Evolutionary conservation across 2,329 filamentous ascomycete species (phyloP), one percentile per base, ranked within the genome.

Genomic region (Xylaria sp.): DNA sequence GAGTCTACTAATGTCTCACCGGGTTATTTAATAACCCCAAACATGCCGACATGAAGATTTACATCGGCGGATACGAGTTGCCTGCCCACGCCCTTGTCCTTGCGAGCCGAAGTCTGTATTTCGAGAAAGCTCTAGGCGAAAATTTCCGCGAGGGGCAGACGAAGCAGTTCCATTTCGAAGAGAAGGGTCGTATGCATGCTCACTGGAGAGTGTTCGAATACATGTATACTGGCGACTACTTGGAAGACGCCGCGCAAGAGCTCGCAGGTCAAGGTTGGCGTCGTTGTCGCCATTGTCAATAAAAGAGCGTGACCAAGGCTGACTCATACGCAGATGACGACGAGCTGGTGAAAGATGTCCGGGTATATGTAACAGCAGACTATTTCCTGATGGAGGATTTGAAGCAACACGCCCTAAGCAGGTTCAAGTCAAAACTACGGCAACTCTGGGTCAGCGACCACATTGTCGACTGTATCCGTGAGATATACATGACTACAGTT

Each of bases 201-300:
- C 60, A 71, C 29, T 71, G 68, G 68, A 65, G 68, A 64, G 69
- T 64, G 8, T 66, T 71, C 21, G 65, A 71, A 25, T 70, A 71
- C 47, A 48, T 70, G 53, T 71, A 71, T 59, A 71, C 64, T 29
- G 69, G 65, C 50, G 40, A 47, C 29, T 71, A 71, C 51, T 5
- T 62, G n/a, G 65, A 70, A 23, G 62, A 66, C 40, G 29, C 68
- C 5, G 42, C 8, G 23, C 40, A 70, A 37, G 50, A 32, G 23
- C 54, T 72, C 48, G 65, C 25, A 2, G 50, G 48, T 18, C 55
- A 55, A 60, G 68, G 70, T 70, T 29, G 16, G 60, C 23, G 3
- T 37, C 6, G n/a, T n/a, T n/a, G n/a, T n/a, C n/a, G n/a, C n/a
- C n/a, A 18, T 42, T 50, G 58, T 12, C 2, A 12, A 13, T 18